These are phyloP conservation scores for Beauveria scarabaeidicola DNA, from an alignment of 2,329 filamentous ascomycete genomes.

Conservation along the genomic window DNA sequence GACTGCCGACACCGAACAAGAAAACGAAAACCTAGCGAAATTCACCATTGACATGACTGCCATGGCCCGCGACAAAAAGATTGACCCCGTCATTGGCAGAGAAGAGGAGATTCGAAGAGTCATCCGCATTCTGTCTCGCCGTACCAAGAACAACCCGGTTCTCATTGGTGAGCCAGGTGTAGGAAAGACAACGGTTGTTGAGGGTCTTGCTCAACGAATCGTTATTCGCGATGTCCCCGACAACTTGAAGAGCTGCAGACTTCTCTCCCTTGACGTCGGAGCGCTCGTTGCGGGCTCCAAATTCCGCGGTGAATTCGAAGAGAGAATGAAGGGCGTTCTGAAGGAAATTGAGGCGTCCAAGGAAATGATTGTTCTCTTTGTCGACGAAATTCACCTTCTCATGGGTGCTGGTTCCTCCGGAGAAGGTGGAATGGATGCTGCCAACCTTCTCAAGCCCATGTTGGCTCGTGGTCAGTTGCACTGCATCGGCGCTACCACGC, in stretches of 20 bases:
- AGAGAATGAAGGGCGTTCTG: constrained; percentile 97
- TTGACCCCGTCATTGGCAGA: constrained; percentile 92
- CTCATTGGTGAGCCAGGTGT: constrained; percentile 97
- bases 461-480: constrained; percentile 91
- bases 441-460: constrained; percentile 97
- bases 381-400: constrained; percentile 96
- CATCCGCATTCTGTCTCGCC: constrained; percentile 80
- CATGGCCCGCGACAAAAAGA: constrained; percentile 93
- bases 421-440: constrained; percentile 97
- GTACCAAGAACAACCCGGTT: constrained; percentile 98
- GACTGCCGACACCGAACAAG: constrained; percentile 84
- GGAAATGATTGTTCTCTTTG: constrained; percentile 95
- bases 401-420: constrained; percentile 95
- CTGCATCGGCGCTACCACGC: constrained; percentile 94
- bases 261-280: constrained; percentile 92
- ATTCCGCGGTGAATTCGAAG: constrained; percentile 96
- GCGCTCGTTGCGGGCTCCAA: constrained; percentile 95
- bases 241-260: constrained; percentile 85
- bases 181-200: constrained; percentile 95
- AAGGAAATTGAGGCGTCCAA: constrained; percentile 94
- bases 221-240: constrained; percentile 95
- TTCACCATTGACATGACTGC: constrained; percentile 98
- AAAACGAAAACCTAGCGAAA: constrained; percentile 93
- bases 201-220: constrained; percentile 89
- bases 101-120: constrained; percentile 93